Evolutionary conservation across 805 yeast genomes (phyloP), one percentile per base, ranked within the genome.

Genomic region (Candida tammaniensis): DNA sequence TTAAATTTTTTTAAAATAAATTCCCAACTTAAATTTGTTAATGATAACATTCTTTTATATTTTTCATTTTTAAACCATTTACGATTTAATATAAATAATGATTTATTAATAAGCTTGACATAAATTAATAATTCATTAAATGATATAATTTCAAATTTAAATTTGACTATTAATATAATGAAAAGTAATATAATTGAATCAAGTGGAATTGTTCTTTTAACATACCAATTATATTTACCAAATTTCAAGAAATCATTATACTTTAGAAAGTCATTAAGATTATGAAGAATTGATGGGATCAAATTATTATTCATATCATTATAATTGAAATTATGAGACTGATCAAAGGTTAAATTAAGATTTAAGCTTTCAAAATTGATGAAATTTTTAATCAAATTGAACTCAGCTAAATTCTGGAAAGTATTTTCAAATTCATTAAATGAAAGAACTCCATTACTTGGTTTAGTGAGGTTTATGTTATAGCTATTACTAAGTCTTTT

Each of bases 151-250:
- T 64, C 61, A 37, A 57, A 63, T 38, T 71, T 71, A 49, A 76
- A 59, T 48, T 77, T 79, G 6, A 76, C 71, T 2, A 74, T 67
- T 31, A 78, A 61, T 20, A 77, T 72, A 10, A 75, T 71, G 43
- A 74, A 59, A 39, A 76, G 55, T 34, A 77, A 51, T 10, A 76
- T 71, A 11, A 78, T 65, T 6, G 80, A 75, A 52, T 78, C 82
- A 33, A 77, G 60, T 3, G 84, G 84, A 30, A 78, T 68, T n/a
- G 76, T 74, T 28, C 80, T 61, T 47, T 77, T 70, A 31, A 77
- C 64, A 42, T 76, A 78, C 83, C 83, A 78, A 44, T 77, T 78
- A 51, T 62, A 78, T 36, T 70, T 66, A 5, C 76, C 76, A 48
- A 70, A 74, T 32, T 70, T 66, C 37, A 70, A 66, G 44, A 72